Evolutionary conservation across 352 stramenopile genomes (phyloP).

Genomic region (Globisporangium cederbergense): DNA sequence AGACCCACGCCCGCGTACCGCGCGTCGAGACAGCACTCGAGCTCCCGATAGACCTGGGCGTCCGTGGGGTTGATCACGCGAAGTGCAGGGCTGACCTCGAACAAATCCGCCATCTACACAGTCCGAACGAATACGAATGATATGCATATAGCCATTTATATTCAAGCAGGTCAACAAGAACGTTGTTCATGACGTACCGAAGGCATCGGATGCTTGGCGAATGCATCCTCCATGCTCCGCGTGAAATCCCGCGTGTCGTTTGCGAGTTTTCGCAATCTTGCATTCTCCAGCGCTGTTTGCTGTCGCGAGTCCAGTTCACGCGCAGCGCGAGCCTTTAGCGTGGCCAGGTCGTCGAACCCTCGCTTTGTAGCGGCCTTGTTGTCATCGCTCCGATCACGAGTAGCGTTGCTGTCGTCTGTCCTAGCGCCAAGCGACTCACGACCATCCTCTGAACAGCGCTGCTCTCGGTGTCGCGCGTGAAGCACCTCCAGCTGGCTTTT

Average conservation of each 20-base stretch:
- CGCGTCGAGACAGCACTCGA: conserved; percentile 5
- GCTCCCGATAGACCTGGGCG: not conserved
- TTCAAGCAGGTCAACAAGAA: not conserved
- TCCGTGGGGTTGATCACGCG: not conserved
- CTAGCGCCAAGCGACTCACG: not conserved
- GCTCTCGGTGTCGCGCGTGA: conserved; percentile 8
- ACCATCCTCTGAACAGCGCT: not conserved
- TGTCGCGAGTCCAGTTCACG: conserved; percentile 8
- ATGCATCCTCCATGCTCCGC: not conserved
- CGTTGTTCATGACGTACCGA: not conserved
- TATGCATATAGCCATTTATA: not conserved
- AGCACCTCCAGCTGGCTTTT: conserved; percentile 27
- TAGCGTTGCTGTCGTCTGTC: not conserved
- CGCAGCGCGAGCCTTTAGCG: conserved; percentile 13
- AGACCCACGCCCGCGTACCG: not conserved
- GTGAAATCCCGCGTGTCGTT: conserved; percentile 1
- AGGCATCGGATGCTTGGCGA: conserved; percentile 9
- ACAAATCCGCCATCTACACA: not conserved
- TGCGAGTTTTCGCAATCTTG: conserved; percentile 12
- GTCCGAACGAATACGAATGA: too few species aligned
- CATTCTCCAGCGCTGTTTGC: conserved; percentile 17
- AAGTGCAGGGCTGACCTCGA: conserved; percentile 1
- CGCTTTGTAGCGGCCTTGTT: not conserved
- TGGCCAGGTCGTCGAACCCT: not conserved
- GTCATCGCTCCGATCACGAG: not conserved